Percentiles rank a stretch among this genome's conserved stretches.
Conservation (phyloP, 305 asterid genomes). For the Galium porrigens region DNA sequence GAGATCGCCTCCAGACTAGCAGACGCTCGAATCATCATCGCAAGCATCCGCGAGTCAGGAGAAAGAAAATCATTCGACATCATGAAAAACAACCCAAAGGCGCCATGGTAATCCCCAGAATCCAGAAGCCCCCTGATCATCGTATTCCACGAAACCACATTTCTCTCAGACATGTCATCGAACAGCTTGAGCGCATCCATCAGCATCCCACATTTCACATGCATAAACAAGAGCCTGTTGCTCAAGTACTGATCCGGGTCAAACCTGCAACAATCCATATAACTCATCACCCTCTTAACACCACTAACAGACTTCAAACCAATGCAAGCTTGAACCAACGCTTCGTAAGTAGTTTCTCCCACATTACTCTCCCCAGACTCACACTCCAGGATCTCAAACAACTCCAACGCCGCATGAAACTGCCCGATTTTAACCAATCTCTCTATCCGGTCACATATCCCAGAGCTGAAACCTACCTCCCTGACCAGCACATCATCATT, state of each 20-base stretch:
- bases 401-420: slow-evolving; percentile 53
- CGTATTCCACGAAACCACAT: slow-evolving; percentile 52
- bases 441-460: slow-evolving; percentile 50
- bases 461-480: slow-evolving; percentile 22
- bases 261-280: slow-evolving; percentile 27
- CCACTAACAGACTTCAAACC: slow-evolving; percentile 48
- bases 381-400: slow-evolving; percentile 55
- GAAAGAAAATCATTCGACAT: slow-evolving; percentile 40
- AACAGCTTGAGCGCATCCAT: slow-evolving; percentile 55
- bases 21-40: slow-evolving; percentile 49
- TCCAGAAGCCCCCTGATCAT: slow-evolving; percentile 63
- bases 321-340: slow-evolving; percentile 55
- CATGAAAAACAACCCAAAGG: slow-evolving; percentile 44
- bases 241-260: slow-evolving; percentile 51
- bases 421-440: slow-evolving; percentile 46
- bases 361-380: slow-evolving; percentile 24
- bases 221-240: slow-evolving; percentile 55
- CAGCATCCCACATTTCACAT: slow-evolving; percentile 67
- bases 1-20: slow-evolving; percentile 48
- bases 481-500: slow-evolving; percentile 10
- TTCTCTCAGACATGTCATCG: slow-evolving; percentile 51
- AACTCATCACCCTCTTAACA: slow-evolving; percentile 45
- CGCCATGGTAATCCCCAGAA: slow-evolving; percentile 40
- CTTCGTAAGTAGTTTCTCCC: slow-evolving; percentile 41
- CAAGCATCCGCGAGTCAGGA: slow-evolving; percentile 34